phyloP scores from a whole-genome alignment of 2,329 filamentous ascomycete genomes.

The Apiospora saccharicola region DNA sequence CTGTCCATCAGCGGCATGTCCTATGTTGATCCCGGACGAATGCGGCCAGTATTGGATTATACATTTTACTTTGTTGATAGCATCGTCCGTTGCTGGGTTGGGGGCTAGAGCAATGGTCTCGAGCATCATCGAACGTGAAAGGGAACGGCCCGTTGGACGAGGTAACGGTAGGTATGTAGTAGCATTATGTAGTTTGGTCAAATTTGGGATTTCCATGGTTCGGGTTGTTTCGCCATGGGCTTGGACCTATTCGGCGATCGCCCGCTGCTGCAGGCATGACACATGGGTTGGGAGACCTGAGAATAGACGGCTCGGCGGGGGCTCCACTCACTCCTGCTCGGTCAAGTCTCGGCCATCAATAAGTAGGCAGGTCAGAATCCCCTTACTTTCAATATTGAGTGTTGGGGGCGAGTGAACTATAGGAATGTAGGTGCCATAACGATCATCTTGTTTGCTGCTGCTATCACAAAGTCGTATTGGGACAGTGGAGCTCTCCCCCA shows the following conservation, averaged over 20 bases:
- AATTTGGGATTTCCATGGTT: neutral
- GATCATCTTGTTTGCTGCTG: neutral
- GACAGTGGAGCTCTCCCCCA: neutral
- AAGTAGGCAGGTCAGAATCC: neutral
- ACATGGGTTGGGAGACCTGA: neutral
- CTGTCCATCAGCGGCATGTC: neutral
- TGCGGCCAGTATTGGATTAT: neutral
- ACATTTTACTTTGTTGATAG: too few species aligned
- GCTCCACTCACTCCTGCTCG: neutral
- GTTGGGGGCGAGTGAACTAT: neutral
- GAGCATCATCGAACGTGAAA: neutral
- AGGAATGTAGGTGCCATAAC: neutral
- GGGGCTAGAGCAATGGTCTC: neutral
- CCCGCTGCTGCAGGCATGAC: neutral
- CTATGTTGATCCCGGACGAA: neutral
- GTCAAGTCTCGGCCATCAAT: neutral
- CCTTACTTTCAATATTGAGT: neutral
- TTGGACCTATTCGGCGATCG: neutral
- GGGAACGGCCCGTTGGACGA: neutral
- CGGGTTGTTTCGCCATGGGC: neutral
- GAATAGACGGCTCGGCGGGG: neutral
- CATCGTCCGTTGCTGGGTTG: neutral
- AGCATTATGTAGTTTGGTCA: neutral
- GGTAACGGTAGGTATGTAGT: neutral
- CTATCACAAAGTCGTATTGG: neutral